phyloP scores from a whole-genome alignment of 2,329 filamentous ascomycete species.

The Phymatotrichopsis omnivora region DNA sequence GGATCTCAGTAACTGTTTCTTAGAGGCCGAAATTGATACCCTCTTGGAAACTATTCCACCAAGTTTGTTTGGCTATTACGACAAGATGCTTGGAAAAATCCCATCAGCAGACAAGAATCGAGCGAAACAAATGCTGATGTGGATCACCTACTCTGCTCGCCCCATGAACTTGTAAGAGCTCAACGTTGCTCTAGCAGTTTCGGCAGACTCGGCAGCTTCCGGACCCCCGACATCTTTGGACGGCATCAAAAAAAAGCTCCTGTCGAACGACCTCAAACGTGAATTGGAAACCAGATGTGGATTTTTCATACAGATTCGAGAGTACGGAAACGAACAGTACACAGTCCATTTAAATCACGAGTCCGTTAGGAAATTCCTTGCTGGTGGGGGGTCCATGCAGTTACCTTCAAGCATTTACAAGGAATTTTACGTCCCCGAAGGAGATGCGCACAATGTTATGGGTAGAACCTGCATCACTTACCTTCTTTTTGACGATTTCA shows the following conservation, averaged over 20 bases:
- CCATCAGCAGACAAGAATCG: background rate
- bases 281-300: no score
- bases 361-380: no score
- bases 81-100: background rate
- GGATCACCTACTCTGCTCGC: slow-evolving; percentile 7
- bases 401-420: no score
- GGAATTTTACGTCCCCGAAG: background rate
- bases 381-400: no score
- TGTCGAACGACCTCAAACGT: no score
- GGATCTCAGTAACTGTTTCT: slow-evolving; percentile 3
- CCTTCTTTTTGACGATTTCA: background rate
- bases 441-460: background rate
- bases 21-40: background rate
- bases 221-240: background rate
- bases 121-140: slow-evolving; percentile 10
- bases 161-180: slow-evolving; percentile 3
- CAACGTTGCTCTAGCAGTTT: slow-evolving; percentile 1
- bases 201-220: background rate
- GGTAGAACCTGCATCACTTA: background rate
- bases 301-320: background rate
- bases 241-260: no score
- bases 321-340: background rate
- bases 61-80: slow-evolving; percentile 8
- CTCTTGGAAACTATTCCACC: background rate
- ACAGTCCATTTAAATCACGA: no score